These are phyloP conservation scores for Davidsoniella neocaledoniae DNA, from an alignment of 2,329 filamentous ascomycete genomes.

Conservation along the genomic window DNA sequence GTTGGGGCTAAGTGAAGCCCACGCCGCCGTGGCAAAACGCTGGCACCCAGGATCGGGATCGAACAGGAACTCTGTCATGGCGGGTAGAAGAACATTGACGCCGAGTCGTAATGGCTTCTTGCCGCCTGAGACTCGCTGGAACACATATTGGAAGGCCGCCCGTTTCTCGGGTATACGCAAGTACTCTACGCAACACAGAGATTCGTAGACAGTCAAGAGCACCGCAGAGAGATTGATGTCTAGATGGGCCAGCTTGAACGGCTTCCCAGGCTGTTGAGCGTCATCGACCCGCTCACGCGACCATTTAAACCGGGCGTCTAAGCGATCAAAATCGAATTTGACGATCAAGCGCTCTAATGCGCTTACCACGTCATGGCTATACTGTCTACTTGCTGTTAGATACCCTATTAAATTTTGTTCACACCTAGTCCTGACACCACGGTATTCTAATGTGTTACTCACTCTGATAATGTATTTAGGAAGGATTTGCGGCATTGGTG, in stretches of 20 bases:
- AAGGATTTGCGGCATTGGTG: conserved; percentile 50
- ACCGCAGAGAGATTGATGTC: conserved; percentile 36
- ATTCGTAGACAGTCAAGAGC: conserved; percentile 72
- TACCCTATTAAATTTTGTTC: neutral
- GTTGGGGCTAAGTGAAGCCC: conserved; percentile 45
- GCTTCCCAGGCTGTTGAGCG: conserved; percentile 3
- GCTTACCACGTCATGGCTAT: conserved; percentile 33
- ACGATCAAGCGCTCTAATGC: conserved; percentile 41
- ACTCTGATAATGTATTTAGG: conserved; percentile 45
- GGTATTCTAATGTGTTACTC: conserved; percentile 17
- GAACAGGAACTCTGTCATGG: conserved; percentile 74
- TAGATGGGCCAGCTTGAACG: conserved; percentile 30
- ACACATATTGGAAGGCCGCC: conserved; percentile 61
- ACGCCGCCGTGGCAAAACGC: conserved; percentile 52
- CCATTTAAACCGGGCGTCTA: conserved; percentile 40
- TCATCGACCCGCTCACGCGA: conserved; percentile 22
- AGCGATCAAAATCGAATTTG: conserved; percentile 42
- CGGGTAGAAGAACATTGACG: conserved; percentile 56
- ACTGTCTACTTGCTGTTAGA: conserved; percentile 18
- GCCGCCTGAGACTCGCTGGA: conserved; percentile 55
- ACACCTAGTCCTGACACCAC: neutral
- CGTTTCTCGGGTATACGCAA: conserved; percentile 39
- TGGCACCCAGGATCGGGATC: conserved; percentile 46
- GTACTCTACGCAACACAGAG: conserved; percentile 68
- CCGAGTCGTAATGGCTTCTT: conserved; percentile 65